Conservation (phyloP, 768 basidiomycete genomes). For the Filobasidium wieringae region DNA sequence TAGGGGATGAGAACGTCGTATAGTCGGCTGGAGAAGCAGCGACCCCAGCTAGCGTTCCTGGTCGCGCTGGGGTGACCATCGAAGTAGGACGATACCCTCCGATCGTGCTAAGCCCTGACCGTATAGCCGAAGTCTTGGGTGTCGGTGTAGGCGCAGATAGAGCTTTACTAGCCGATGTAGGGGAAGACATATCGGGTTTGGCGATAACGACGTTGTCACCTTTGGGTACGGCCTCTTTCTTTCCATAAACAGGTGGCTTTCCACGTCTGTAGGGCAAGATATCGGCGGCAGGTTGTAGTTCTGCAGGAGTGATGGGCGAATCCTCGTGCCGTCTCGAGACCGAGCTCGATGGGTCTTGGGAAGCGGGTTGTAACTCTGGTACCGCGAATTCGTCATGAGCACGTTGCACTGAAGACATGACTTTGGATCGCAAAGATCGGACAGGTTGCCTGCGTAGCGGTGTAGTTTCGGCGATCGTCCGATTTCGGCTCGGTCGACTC, state of each 20-base stretch:
- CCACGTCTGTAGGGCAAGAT: neutral
- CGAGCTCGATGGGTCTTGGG: neutral
- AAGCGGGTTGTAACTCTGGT: neutral
- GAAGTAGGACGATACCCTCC: neutral
- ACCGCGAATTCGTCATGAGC: neutral
- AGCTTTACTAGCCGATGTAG: neutral
- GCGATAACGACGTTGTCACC: neutral
- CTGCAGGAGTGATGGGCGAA: conserved; percentile 3
- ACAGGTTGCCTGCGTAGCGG: neutral
- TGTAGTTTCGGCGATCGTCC: neutral
- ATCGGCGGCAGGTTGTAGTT: conserved; percentile 2
- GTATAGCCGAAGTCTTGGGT: neutral
- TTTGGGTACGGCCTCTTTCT: neutral
- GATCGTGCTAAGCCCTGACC: neutral
- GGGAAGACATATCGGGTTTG: conserved; percentile 4
- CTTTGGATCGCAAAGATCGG: neutral
- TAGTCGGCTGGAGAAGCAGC: conserved; percentile 5
- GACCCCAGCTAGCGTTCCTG: neutral
- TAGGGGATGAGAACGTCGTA: conserved; percentile 12
- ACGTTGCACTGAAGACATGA: neutral
- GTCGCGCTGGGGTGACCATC: conserved; percentile 9
- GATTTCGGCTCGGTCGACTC: neutral
- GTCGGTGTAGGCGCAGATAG: neutral
- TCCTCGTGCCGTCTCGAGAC: neutral
- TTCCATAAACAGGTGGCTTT: neutral